Evolutionary conservation across 1,284 basidiomycete genomes (phyloP).

Genomic region (Inonotus obliquus): DNA sequence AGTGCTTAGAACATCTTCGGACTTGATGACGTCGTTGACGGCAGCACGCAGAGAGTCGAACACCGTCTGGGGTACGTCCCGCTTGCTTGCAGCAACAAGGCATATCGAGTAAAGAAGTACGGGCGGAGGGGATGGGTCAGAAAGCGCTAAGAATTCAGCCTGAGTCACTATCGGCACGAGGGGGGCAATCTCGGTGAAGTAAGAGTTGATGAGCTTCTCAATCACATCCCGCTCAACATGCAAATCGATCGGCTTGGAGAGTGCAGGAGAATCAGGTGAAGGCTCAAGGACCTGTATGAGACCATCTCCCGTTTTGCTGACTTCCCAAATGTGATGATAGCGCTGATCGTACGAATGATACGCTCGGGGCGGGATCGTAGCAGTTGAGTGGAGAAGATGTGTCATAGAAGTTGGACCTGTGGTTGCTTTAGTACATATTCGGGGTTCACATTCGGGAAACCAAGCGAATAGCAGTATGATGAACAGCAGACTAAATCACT

Average conservation of each 20-base stretch:
- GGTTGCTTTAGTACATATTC: conserved; percentile 31
- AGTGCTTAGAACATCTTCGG: conserved; percentile 86
- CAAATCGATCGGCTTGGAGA: conserved; percentile 60
- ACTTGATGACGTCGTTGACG: conserved; percentile 83
- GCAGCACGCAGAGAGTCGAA: conserved; percentile 82
- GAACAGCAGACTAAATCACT: no score
- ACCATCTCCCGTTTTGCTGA: conserved; percentile 79
- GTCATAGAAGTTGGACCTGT: conserved; percentile 81
- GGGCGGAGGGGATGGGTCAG: conserved; percentile 64
- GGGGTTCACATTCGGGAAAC: no score
- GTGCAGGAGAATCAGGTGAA: conserved; percentile 46
- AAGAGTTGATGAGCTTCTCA: conserved; percentile 84
- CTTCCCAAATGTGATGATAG: conserved; percentile 81
- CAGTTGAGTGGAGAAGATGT: conserved; percentile 86
- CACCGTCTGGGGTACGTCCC: conserved; percentile 78
- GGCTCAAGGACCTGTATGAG: conserved; percentile 82
- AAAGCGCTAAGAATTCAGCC: conserved; percentile 73
- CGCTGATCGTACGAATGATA: conserved; percentile 87
- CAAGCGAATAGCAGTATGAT: no score
- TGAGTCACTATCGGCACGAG: conserved; percentile 85
- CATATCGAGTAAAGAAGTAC: conserved; percentile 91
- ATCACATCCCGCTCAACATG: conserved; percentile 75
- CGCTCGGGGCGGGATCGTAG: conserved; percentile 73
- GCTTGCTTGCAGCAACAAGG: conserved; percentile 81
- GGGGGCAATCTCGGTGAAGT: conserved; percentile 84